A percentile compares a stretch with the other conserved stretches of the same genome.
These are phyloP conservation scores for Coemansia interrupta DNA, from an alignment of 192 early-diverging fungal genomes.

Conservation along the genomic window DNA sequence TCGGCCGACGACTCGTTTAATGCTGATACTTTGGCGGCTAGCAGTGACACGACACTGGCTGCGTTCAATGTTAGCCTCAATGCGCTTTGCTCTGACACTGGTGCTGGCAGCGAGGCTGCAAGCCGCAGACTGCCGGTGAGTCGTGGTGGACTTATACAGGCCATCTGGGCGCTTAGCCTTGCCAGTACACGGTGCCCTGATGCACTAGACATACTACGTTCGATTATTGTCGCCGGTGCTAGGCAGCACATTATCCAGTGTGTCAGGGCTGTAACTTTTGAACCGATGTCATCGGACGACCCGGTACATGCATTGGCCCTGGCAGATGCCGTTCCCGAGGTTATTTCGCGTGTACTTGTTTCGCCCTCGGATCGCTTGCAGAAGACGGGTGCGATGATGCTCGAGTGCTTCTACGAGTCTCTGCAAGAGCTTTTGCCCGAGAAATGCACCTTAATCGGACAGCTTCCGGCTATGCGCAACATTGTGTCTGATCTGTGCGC, in stretches of 20 bases:
- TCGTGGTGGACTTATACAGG: constrained; percentile 18
- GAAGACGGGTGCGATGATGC: constrained; percentile 23
- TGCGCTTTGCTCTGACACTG: constrained; percentile 10
- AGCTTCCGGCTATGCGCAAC: constrained; percentile 41
- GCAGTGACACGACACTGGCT: constrained; percentile 13
- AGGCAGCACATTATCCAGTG: constrained; percentile 39
- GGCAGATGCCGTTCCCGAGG: constrained; percentile 25
- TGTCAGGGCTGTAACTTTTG: constrained; percentile 11
- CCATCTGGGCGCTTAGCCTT: constrained; percentile 47
- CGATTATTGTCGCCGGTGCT: constrained; percentile 27
- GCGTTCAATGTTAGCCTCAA: constrained; percentile 12
- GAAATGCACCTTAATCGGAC: constrained; percentile 23
- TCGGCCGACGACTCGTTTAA: constrained; percentile 35
- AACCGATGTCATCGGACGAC: neutral
- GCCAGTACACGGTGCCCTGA: constrained; percentile 21
- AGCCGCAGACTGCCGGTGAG: constrained; percentile 14
- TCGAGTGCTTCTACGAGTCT: constrained; percentile 27
- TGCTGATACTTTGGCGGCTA: constrained; percentile 6
- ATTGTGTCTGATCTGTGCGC: constrained; percentile 85
- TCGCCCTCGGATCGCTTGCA: constrained; percentile 21
- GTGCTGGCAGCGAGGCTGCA: neutral
- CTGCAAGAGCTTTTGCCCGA: constrained; percentile 17
- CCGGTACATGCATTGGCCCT: constrained; percentile 10
- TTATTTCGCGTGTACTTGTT: constrained; percentile 37
- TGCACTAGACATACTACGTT: constrained; percentile 22